Conservation (phyloP, 1,284 basidiomycete genomes). For the Porodaedalea pini region DNA sequence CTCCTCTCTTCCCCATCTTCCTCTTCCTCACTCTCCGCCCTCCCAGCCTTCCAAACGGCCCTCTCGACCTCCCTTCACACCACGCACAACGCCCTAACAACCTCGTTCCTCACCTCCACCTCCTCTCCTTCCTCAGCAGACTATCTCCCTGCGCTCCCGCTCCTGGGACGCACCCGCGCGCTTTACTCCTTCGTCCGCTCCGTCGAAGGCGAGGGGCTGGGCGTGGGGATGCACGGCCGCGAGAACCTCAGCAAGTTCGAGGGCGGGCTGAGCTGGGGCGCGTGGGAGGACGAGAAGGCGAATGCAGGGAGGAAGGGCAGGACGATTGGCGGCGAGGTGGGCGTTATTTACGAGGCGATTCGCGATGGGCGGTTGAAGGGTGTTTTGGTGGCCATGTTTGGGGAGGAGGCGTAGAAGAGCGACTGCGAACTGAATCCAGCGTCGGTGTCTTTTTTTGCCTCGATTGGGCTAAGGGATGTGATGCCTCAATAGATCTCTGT, state of each 20-base stretch:
- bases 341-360: slow-evolving; percentile 69
- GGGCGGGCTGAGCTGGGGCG: slow-evolving; percentile 47
- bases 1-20: slow-evolving; percentile 30
- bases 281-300: slow-evolving; percentile 19
- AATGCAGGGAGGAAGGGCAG: slow-evolving; percentile 35
- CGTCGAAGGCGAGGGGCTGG: slow-evolving; percentile 64
- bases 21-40: slow-evolving; percentile 32
- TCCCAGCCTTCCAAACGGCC: slow-evolving; percentile 28
- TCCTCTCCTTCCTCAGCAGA: slow-evolving; percentile 42
- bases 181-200: slow-evolving; percentile 75
- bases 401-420: background rate
- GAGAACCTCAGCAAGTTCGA: slow-evolving; percentile 60
- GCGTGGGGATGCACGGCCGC: slow-evolving; percentile 68
- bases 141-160: slow-evolving; percentile 53
- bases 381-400: slow-evolving; percentile 51
- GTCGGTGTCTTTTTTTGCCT: too few relatives aligned
- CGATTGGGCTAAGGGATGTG: too few relatives aligned
- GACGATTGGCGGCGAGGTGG: slow-evolving; percentile 63
- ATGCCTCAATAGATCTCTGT: too few relatives aligned
- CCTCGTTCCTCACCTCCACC: slow-evolving; percentile 43
- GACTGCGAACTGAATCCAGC: too few relatives aligned
- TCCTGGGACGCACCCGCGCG: slow-evolving; percentile 59
- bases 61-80: slow-evolving; percentile 26
- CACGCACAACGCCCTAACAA: slow-evolving; percentile 28
- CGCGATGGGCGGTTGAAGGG: slow-evolving; percentile 69